Evolutionary conservation across 2,329 filamentous ascomycete species (phyloP).

Genomic region (Aspergillus uvarum): DNA sequence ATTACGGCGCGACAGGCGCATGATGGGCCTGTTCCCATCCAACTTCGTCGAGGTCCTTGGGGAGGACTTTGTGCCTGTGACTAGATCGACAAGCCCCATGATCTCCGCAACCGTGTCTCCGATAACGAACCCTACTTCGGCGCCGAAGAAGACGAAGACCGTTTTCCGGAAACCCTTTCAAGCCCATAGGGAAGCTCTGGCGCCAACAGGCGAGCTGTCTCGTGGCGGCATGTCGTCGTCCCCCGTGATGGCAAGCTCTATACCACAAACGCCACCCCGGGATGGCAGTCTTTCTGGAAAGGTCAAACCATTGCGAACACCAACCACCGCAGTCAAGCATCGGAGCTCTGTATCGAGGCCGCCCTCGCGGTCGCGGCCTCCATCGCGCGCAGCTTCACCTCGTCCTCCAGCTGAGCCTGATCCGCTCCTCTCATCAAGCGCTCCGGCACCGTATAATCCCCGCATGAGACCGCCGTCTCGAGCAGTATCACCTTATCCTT

Average conservation of each 20-base stretch:
- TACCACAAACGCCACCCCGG: slow-evolving; percentile 38
- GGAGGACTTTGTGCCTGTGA: slow-evolving; percentile 74
- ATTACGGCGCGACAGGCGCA: slow-evolving; percentile 81
- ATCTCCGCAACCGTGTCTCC: slow-evolving; percentile 51
- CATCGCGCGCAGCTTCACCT: slow-evolving; percentile 30
- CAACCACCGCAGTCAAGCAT: slow-evolving; percentile 40
- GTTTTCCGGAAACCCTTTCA: slow-evolving; percentile 64
- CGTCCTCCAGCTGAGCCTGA: slow-evolving; percentile 19
- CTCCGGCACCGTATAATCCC: slow-evolving; percentile 2
- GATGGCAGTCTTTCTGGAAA: slow-evolving; percentile 34
- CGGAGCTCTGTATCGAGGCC: slow-evolving; percentile 37
- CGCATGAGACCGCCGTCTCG: slow-evolving; percentile 20
- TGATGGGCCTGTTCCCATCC: slow-evolving; percentile 90
- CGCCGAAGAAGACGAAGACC: slow-evolving; percentile 60
- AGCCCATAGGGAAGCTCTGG: slow-evolving; percentile 55
- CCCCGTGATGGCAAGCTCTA: slow-evolving; percentile 35
- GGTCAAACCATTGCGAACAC: slow-evolving; percentile 36
- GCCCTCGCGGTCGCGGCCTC: slow-evolving; percentile 34
- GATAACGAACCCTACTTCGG: slow-evolving; percentile 45
- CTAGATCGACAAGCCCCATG: slow-evolving; percentile 53
- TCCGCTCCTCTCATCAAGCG: slow-evolving; percentile 12
- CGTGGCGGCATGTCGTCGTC: slow-evolving; percentile 32
- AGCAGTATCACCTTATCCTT: slow-evolving; percentile 3
- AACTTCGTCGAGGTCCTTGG: slow-evolving; percentile 94
- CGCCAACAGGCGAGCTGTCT: slow-evolving; percentile 39